A percentile compares a stretch with the other conserved stretches of the same genome.
phyloP scores from a whole-genome alignment of 495 filamentous ascomycete species.

The Talaromyces trachyspermus region DNA sequence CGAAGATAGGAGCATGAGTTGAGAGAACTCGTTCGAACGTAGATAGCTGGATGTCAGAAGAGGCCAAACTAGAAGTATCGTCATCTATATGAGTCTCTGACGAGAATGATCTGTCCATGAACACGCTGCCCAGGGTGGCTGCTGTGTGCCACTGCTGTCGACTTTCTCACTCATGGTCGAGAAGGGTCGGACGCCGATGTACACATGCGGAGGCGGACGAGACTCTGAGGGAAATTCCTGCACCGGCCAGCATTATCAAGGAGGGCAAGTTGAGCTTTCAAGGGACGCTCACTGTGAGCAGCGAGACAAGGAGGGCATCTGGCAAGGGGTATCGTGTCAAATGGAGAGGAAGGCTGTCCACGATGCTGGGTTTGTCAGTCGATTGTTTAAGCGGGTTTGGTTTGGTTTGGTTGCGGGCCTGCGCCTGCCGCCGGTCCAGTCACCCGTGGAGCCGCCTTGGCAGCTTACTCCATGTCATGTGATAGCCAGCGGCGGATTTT shows the following conservation, averaged over 20 bases:
- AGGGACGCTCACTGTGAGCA: slow-evolving; percentile 2
- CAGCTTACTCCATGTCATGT: no score
- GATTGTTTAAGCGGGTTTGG: no score
- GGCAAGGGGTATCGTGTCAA: background rate
- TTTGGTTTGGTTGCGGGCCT: no score
- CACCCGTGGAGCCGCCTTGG: no score
- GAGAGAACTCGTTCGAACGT: slow-evolving; percentile 47
- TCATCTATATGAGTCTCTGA: background rate
- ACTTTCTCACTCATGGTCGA: slow-evolving; percentile 1
- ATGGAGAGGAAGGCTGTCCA: background rate
- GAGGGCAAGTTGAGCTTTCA: background rate
- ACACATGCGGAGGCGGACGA: background rate
- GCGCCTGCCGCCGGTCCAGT: no score
- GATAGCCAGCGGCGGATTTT: no score
- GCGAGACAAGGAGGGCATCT: slow-evolving; percentile 6
- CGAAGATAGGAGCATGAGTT: slow-evolving; percentile 48
- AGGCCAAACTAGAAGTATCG: slow-evolving; percentile 15
- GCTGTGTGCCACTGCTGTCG: background rate
- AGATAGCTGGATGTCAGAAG: slow-evolving; percentile 31
- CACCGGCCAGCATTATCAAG: slow-evolving; percentile 7
- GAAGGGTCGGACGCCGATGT: background rate
- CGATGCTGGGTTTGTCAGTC: no score
- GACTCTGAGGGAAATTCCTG: slow-evolving; percentile 1
- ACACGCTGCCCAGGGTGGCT: slow-evolving; percentile 10
- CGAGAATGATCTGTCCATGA: slow-evolving; percentile 4